phyloP scores from a whole-genome alignment of 306 rosid genomes.

The Albizia julibrissin region DNA sequence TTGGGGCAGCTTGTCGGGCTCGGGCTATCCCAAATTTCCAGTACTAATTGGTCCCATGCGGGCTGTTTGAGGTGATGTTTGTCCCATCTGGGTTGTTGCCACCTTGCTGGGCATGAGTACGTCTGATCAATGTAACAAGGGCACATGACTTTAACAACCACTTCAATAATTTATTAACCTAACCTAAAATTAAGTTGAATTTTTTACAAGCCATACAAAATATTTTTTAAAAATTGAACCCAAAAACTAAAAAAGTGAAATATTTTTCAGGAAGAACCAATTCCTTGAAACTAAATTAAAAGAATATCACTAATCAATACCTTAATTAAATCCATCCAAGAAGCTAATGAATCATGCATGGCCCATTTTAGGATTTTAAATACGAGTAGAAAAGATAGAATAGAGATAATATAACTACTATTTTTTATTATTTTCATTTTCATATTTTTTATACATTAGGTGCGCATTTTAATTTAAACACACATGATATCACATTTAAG shows the following conservation, averaged over 20 bases:
- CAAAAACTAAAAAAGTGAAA: no score
- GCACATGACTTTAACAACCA: not conserved
- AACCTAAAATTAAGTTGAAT: no score
- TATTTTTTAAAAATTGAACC: no score
- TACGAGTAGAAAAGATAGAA: no score
- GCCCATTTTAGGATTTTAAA: not conserved
- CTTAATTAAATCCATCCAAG: no score
- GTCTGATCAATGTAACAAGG: not conserved
- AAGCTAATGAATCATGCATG: not conserved
- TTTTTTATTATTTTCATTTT: not conserved
- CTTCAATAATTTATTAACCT: not conserved
- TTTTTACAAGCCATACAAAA: no score
- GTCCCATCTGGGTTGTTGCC: not conserved
- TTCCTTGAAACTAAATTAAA: no score
- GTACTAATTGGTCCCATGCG: not conserved
- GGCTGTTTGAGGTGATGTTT: not conserved
- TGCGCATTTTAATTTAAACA: not conserved
- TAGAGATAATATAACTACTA: not conserved
- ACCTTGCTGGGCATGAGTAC: not conserved
- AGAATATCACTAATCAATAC: no score
- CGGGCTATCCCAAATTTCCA: no score
- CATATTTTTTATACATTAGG: not conserved
- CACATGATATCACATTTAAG: not conserved
- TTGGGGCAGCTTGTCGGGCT: no score
- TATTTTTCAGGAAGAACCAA: no score